These are phyloP conservation scores for Arthrobotrys iridis DNA, from an alignment of 2,329 filamentous ascomycete species.

Conservation along the genomic window DNA sequence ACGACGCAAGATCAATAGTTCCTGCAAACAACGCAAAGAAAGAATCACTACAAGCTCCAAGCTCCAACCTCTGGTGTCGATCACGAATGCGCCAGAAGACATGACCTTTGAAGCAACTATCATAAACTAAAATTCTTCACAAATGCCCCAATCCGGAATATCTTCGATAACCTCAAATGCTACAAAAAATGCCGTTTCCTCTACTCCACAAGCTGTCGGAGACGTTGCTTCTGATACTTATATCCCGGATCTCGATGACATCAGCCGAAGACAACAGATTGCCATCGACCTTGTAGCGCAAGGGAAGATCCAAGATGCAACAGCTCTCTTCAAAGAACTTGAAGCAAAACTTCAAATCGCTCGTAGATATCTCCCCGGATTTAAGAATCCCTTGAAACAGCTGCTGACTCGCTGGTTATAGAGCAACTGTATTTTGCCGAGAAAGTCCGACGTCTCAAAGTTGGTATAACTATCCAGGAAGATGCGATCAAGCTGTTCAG, in stretches of 20 bases:
- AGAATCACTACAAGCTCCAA: too few species aligned
- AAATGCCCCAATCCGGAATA: too few species aligned
- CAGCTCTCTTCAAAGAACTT: slow-evolving; percentile 8
- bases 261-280: slow-evolving; percentile 20
- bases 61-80: too few species aligned
- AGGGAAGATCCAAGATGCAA: slow-evolving; percentile 18
- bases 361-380: neutral
- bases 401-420: neutral
- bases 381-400: neutral
- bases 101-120: neutral
- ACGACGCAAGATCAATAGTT: too few species aligned
- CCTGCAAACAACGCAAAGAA: too few species aligned
- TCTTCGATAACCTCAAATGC: too few species aligned
- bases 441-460: slow-evolving; percentile 44
- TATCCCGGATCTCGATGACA: neutral
- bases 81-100: neutral
- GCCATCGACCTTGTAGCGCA: neutral
- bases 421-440: slow-evolving; percentile 36
- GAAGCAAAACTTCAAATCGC: slow-evolving; percentile 28
- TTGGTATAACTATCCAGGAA: slow-evolving; percentile 32
- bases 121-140: too few species aligned
- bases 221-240: neutral
- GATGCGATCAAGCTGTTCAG: slow-evolving; percentile 36
- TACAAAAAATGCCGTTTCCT: neutral
- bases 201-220: neutral